These are phyloP conservation scores for Ogataea ramenticola DNA, from an alignment of 805 yeast genomes.

Conservation along the genomic window DNA sequence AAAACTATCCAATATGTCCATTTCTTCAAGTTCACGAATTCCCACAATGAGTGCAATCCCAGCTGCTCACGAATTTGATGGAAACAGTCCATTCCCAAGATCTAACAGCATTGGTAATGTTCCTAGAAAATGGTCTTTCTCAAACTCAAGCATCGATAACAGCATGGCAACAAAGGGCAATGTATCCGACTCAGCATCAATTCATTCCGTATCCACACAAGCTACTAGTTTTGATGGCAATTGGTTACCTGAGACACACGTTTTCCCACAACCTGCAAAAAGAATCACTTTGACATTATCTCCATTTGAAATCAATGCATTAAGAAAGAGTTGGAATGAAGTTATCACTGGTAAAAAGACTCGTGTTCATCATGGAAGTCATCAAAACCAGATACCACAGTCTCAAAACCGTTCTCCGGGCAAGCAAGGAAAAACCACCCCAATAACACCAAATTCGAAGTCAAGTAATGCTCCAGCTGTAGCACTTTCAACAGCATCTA, in stretches of 20 bases:
- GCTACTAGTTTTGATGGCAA: constrained; percentile 22
- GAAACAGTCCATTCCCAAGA: background rate
- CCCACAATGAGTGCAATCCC: background rate
- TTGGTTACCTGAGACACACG: constrained; percentile 27
- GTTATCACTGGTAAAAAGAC: constrained; percentile 18
- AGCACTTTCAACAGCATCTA: background rate
- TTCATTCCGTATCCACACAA: constrained; percentile 18
- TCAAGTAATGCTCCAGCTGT: background rate
- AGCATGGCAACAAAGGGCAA: constrained; percentile 18
- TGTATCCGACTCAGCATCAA: constrained; percentile 18
- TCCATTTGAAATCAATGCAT: constrained; percentile 34
- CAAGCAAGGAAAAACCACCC: background rate
- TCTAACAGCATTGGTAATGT: background rate
- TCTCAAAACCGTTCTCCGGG: background rate
- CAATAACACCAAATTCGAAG: constrained; percentile 3
- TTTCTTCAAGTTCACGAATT: background rate
- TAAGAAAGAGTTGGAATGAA: constrained; percentile 41
- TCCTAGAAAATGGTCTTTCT: background rate
- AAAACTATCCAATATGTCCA: background rate
- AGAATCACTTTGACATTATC: constrained; percentile 19
- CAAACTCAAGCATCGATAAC: background rate
- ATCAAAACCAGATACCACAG: too few relatives aligned
- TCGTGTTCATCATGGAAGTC: background rate
- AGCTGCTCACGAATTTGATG: background rate
- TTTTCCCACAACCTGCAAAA: constrained; percentile 17